A percentile compares a stretch with the other conserved stretches of the same genome.
Evolutionary conservation across 345 rosid species (phyloP).

Genomic region (Gossypium longicalyx): DNA sequence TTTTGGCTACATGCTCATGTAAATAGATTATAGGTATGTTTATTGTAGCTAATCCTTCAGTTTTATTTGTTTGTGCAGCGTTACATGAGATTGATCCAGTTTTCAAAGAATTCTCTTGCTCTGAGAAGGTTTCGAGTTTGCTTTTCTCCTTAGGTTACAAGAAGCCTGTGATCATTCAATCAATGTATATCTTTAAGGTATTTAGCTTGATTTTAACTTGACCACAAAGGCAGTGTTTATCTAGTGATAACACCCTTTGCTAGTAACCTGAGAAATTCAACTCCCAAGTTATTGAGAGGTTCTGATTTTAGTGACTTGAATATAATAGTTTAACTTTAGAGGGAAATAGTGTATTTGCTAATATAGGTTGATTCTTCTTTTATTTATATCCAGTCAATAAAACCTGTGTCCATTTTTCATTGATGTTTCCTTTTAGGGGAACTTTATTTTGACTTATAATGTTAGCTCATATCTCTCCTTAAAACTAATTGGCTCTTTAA

Average conservation of each 20-base stretch:
- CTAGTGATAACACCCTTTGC: not conserved
- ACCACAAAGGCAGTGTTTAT: not conserved
- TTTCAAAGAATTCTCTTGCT: constrained; percentile 58
- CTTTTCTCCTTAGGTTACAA: constrained; percentile 66
- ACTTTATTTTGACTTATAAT: not conserved
- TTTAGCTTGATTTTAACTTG: constrained; percentile 3
- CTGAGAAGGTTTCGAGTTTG: constrained; percentile 55
- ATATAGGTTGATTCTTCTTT: not conserved
- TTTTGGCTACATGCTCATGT: not conserved
- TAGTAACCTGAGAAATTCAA: not conserved
- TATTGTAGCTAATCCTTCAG: constrained; percentile 6
- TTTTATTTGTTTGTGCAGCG: constrained; percentile 43
- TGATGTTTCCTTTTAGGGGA: not conserved
- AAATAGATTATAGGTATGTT: not conserved
- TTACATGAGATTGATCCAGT: constrained; percentile 79
- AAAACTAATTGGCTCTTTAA: too few relatives aligned
- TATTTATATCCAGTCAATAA: not conserved
- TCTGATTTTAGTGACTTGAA: constrained; percentile 1
- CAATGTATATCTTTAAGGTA: constrained; percentile 97
- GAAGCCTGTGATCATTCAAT: constrained; percentile 75
- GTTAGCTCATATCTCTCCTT: not conserved
- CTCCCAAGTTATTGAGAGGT: not conserved
- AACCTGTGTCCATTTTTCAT: not conserved
- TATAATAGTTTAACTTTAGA: not conserved
- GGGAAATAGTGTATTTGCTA: not conserved